Evolutionary conservation across 1,139 yeast species (phyloP), one percentile per base, ranked within the genome.

Genomic region (Hansenula lynferdii): DNA sequence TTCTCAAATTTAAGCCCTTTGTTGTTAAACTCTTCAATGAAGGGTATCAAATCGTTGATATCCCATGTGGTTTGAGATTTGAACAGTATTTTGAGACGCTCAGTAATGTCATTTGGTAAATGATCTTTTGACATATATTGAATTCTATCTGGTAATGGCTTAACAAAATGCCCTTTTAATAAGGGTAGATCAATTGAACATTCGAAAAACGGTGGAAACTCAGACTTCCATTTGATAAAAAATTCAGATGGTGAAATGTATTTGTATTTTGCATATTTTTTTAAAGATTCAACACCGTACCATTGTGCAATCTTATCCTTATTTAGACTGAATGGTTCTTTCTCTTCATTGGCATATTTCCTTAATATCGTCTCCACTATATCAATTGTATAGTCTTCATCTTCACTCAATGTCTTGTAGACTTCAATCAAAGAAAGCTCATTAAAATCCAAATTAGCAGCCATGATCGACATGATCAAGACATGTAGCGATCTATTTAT

Each of bases 21-120:
- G 2, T 72, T 71, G 41, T 82, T 75, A 40, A 78, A 65, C 19
- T 75, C 79, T 22, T 62, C 63, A 7, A 92, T 65, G 50, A 76
- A 85, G 1, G 96, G 96, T 18, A 67, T 64, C 21, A 92, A 72
- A 35, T 89, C 96, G 1, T 72, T 73, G 37, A 82, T 60, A 7
- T 71, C 77, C 97, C 97, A 92, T 26, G 67, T 69, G 2, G 70
- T 55, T 48, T 79, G 81, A 31, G 80, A 52, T 29, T 65, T 62
- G 54, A 92, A 81, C 36, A 92, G 64, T 48, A 76, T 73, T 35
- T 70, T 69, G 51, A 90, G 71, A 40, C 97, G 61, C 5, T 61
- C 60, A 16, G 64, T 63, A 1, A 82, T 62, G 37, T 82, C 82
- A 6, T 43, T 40, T 1, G 86, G 72, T 23, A 89, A 62, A 2